A percentile compares a stretch with the other conserved stretches of the same genome.
Conservation (phyloP, 1,284 basidiomycete genomes). For the Abortiporus biennis region DNA sequence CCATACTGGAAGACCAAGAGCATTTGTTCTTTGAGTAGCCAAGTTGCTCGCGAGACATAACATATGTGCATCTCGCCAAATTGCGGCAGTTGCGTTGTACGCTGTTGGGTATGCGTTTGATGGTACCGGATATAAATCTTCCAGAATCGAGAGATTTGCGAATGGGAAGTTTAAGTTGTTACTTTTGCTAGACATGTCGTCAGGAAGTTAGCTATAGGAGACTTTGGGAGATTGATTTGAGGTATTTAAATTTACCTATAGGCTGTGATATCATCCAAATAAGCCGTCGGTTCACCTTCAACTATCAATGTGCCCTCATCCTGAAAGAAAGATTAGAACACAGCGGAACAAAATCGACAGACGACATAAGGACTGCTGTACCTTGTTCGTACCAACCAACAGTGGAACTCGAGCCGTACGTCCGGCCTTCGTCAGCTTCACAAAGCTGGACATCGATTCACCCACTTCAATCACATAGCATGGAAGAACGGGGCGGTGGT, state of each 20-base stretch:
- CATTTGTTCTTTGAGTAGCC: constrained; percentile 28
- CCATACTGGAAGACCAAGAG: constrained; percentile 33
- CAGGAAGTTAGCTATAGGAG: background rate
- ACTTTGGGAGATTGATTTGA: background rate
- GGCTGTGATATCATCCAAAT: constrained; percentile 27
- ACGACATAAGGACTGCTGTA: constrained; percentile 11
- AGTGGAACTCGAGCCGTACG: constrained; percentile 34
- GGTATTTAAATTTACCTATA: constrained; percentile 24
- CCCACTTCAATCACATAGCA: background rate
- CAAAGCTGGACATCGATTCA: constrained; percentile 21
- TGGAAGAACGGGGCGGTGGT: background rate
- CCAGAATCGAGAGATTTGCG: constrained; percentile 18
- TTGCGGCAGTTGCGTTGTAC: constrained; percentile 27
- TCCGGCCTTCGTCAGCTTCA: constrained; percentile 28
- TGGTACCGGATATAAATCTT: constrained; percentile 22
- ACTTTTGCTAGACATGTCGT: constrained; percentile 23
- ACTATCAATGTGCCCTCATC: constrained; percentile 39
- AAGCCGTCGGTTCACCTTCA: constrained; percentile 36
- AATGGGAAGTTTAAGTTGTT: constrained; percentile 38
- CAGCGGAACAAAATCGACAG: background rate
- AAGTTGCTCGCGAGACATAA: constrained; percentile 37
- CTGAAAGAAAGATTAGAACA: constrained; percentile 13
- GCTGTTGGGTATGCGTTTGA: constrained; percentile 21
- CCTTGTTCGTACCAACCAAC: constrained; percentile 35
- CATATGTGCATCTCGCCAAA: constrained; percentile 42